Conservation (phyloP, 441 rosid species). For the Syzygium syzygioides region DNA sequence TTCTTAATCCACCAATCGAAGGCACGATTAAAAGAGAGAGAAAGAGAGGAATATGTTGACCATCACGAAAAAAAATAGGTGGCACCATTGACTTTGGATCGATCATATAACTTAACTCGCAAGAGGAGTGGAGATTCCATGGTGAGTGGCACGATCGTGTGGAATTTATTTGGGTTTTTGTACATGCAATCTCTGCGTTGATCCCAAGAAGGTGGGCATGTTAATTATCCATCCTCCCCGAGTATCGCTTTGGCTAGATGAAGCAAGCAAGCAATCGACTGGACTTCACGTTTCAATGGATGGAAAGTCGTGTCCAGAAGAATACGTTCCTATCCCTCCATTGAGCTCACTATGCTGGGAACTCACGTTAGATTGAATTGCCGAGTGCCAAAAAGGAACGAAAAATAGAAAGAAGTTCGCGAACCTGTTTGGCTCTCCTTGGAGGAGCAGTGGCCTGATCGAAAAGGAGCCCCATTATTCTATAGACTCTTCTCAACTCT, state of each 20-base stretch:
- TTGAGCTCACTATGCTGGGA: neutral
- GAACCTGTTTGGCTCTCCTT: neutral
- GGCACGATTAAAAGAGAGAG: neutral
- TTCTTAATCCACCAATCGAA: neutral
- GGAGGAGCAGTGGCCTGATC: neutral
- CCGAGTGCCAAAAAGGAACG: neutral
- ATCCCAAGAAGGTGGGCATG: neutral
- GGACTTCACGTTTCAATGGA: neutral
- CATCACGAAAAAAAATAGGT: neutral
- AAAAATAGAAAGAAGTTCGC: neutral
- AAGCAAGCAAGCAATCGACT: neutral
- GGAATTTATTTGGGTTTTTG: neutral
- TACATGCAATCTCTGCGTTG: neutral
- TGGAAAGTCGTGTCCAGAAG: neutral
- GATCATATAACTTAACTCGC: neutral
- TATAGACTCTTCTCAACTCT: neutral
- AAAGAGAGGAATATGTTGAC: neutral
- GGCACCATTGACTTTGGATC: neutral
- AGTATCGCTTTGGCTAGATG: neutral
- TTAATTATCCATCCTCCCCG: neutral
- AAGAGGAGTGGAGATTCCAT: neutral
- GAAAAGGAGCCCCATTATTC: neutral
- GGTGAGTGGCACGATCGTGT: neutral
- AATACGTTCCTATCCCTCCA: neutral
- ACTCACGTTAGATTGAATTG: no score